These are phyloP conservation scores for Gossypium rotundifolium DNA, from an alignment of 345 rosid genomes.

Conservation along the genomic window DNA sequence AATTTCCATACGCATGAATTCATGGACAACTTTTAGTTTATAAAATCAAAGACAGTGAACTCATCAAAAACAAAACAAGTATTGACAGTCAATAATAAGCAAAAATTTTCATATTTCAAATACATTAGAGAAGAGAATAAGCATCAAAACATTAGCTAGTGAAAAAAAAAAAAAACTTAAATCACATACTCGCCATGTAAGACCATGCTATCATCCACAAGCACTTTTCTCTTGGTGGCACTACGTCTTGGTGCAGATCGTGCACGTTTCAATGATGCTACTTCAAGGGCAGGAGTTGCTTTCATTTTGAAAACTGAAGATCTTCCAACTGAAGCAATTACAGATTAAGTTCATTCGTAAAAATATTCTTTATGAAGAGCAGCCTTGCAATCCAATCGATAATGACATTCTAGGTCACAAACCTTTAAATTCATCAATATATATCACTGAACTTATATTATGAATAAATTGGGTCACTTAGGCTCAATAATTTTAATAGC, in stretches of 20 bases:
- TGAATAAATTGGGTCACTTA: neutral
- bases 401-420: neutral
- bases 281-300: slow-evolving; percentile 58
- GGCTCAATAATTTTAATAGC: neutral
- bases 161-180: neutral
- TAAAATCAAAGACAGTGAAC: neutral
- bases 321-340: slow-evolving; percentile 55
- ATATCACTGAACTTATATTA: neutral
- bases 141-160: neutral
- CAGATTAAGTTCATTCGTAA: neutral
- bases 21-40: neutral
- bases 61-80: neutral
- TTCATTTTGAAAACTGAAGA: slow-evolving; percentile 77
- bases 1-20: neutral
- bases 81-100: neutral
- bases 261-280: slow-evolving; percentile 54
- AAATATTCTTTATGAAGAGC: neutral
- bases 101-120: neutral
- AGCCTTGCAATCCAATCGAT: neutral
- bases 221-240: slow-evolving; percentile 80
- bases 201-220: slow-evolving; percentile 89
- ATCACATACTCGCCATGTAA: slow-evolving; percentile 96
- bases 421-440: neutral
- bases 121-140: neutral
- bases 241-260: slow-evolving; percentile 51